Conservation (phyloP, 208 protist genomes). For the Porcisia hertigi region DNA sequence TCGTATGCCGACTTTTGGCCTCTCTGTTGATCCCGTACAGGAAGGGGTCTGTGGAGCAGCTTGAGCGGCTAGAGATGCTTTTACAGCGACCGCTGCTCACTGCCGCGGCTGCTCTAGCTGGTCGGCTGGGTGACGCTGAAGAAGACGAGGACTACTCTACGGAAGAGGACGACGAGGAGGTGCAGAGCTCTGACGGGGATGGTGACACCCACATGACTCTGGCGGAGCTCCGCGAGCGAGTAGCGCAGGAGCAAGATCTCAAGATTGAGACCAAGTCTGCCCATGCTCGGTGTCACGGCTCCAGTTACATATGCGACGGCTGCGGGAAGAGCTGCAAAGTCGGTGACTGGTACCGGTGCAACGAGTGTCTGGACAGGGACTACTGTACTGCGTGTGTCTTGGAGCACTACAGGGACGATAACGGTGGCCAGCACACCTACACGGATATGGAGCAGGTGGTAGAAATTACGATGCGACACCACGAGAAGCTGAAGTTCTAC, state of each 20-base stretch:
- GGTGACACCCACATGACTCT: background rate
- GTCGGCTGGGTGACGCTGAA: slow-evolving; percentile 19
- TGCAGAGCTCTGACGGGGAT: background rate
- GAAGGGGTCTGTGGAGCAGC: slow-evolving; percentile 33
- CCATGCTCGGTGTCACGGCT: slow-evolving; percentile 30
- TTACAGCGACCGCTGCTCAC: slow-evolving; percentile 17
- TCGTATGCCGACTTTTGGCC: slow-evolving; percentile 49
- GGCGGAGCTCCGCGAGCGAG: slow-evolving; percentile 29
- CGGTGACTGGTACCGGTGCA: slow-evolving; percentile 85
- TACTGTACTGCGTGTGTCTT: slow-evolving; percentile 74
- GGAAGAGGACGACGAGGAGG: slow-evolving; percentile 37
- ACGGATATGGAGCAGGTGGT: slow-evolving; percentile 68
- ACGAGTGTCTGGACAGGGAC: slow-evolving; percentile 74
- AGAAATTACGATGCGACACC: slow-evolving; percentile 25
- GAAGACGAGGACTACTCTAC: slow-evolving; percentile 35
- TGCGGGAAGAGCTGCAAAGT: slow-evolving; percentile 50
- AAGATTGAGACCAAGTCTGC: slow-evolving; percentile 35
- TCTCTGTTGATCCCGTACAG: slow-evolving; percentile 42
- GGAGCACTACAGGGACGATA: slow-evolving; percentile 44
- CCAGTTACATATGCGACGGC: slow-evolving; percentile 61
- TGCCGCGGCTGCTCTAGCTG: slow-evolving; percentile 4
- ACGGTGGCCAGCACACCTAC: slow-evolving; percentile 53
- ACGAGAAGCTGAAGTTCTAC: slow-evolving; percentile 47
- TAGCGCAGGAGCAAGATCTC: slow-evolving; percentile 34
- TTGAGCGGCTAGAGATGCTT: slow-evolving; percentile 31